Evolutionary conservation across 2,329 filamentous ascomycete species (phyloP).

Genomic region (Phyllosticta capitalensis): DNA sequence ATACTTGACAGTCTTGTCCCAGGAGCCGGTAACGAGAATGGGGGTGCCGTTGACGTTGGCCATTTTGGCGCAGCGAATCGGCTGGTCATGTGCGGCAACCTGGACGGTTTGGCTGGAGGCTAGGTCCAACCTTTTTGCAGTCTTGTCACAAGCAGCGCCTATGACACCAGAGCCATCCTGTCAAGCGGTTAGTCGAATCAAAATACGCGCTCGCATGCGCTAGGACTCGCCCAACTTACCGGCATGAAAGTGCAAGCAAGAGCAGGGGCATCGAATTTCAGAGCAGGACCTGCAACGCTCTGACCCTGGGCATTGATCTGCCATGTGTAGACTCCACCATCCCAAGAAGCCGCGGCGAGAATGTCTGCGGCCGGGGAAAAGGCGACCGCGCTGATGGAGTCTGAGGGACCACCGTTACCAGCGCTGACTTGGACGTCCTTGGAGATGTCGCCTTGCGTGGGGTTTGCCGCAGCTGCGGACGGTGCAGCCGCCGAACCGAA

Average conservation of each 20-base stretch:
- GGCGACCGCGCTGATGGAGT: constrained; percentile 77
- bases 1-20: constrained; percentile 87
- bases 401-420: constrained; percentile 59
- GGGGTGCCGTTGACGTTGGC: constrained; percentile 53
- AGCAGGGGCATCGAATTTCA: constrained; percentile 78
- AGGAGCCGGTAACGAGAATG: constrained; percentile 85
- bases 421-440: constrained; percentile 68
- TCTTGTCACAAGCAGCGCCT: constrained; percentile 84
- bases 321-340: constrained; percentile 96
- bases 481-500: constrained; percentile 45
- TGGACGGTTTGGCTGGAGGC: constrained; percentile 48
- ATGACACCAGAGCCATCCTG: constrained; percentile 87
- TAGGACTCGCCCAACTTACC: constrained; percentile 44
- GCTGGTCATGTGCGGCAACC: constrained; percentile 75
- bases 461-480: constrained; percentile 45
- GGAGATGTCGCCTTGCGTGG: constrained; percentile 81
- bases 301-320: constrained; percentile 71
- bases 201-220: constrained; percentile 7
- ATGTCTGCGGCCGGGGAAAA: constrained; percentile 75
- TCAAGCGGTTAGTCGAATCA: background rate
- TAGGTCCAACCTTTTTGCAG: constrained; percentile 79
- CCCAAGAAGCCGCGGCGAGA: constrained; percentile 87
- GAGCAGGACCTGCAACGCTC: constrained; percentile 75
- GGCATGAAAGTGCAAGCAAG: constrained; percentile 80
- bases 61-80: constrained; percentile 66